A percentile compares a stretch with the other conserved stretches of the same genome.
Evolutionary conservation across 768 basidiomycete species (phyloP).

Genomic region (Auricularia auricula-judae): DNA sequence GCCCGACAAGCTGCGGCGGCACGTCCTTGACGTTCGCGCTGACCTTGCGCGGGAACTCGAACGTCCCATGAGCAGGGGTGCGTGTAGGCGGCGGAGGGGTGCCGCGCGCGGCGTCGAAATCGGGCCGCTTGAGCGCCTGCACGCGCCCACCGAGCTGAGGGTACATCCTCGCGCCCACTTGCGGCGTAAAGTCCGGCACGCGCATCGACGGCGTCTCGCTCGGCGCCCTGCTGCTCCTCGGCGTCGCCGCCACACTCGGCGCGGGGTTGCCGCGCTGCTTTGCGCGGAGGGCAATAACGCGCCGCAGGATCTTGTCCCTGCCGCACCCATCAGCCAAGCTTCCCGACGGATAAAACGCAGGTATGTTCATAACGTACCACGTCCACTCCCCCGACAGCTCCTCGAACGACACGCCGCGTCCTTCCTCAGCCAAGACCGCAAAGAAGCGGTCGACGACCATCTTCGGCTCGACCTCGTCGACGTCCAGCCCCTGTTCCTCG

Average conservation of each 20-base stretch:
- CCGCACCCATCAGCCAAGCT: background rate
- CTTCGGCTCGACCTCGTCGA: constrained; percentile 40
- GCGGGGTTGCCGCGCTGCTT: constrained; percentile 54
- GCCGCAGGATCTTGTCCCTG: constrained; percentile 41
- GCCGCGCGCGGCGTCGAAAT: background rate
- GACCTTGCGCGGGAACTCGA: background rate
- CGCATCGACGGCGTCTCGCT: constrained; percentile 21
- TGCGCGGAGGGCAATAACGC: constrained; percentile 44
- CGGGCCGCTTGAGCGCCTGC: constrained; percentile 20
- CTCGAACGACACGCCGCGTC: constrained; percentile 29
- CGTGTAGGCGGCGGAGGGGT: constrained; percentile 8
- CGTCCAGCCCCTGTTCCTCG: constrained; percentile 34
- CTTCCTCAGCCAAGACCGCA: constrained; percentile 25
- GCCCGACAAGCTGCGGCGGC: background rate
- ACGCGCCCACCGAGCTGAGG: constrained; percentile 14
- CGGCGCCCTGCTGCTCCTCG: constrained; percentile 7
- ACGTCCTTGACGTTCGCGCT: background rate
- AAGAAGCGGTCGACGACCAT: constrained; percentile 52
- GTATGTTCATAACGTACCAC: constrained; percentile 35
- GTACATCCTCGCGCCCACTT: constrained; percentile 14
- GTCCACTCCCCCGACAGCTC: constrained; percentile 44
- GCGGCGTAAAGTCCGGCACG: constrained; percentile 45
- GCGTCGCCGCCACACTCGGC: constrained; percentile 23
- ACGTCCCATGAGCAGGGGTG: background rate
- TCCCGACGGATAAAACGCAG: background rate